Evolutionary conservation across 148 eudicot genomes (phyloP), one percentile per base, ranked within the genome.

Genomic region (Rhododendron ferrugineum): DNA sequence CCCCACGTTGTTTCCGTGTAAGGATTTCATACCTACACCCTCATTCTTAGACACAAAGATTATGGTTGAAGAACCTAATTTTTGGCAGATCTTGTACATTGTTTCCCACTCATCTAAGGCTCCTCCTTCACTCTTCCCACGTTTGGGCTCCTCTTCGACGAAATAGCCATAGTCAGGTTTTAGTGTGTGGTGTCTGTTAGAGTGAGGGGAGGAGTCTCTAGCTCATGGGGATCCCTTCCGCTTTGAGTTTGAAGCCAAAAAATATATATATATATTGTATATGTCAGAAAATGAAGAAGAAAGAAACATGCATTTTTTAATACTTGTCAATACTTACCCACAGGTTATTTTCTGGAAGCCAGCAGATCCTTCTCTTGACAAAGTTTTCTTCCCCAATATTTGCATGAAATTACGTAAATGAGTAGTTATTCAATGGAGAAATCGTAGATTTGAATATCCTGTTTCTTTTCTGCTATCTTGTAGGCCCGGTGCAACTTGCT

Each of bases 401-500:
- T 62, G 13, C 70, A 62, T 62, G 28, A 23, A 23, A 9, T 22
- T 8, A n/a, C 3, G 11, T 23, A 62, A n/a, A 62, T 62, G 70
- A 62, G 8, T 62, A 4, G 62, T 56, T 52, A 26, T 66, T 11
- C 34, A 68, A 28, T 10, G 37, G 16, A 28, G 15, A 68, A 68
- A 28, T 68, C 34, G 15, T 23, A 64, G 73, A 78, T n/a, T 60
- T 81, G 46, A 34, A 18, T 34, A 46, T 10, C 47, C 54, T 42
- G 15, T 5, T 28, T 26, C n/a, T 14, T 82, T 15, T 80, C 37
- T 52, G 5, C 73, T 47, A 70, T 44, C 37, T 14, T 87, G 68
- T 83, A 94, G 98, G 98, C 64, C 91, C 97, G 0, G 93, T 94
- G 44, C 92, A 91, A 84, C 98, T 96, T 16, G 98, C 98, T 46